Conservation (phyloP, 805 yeast species). For the Pichia thaimueangensis region DNA sequence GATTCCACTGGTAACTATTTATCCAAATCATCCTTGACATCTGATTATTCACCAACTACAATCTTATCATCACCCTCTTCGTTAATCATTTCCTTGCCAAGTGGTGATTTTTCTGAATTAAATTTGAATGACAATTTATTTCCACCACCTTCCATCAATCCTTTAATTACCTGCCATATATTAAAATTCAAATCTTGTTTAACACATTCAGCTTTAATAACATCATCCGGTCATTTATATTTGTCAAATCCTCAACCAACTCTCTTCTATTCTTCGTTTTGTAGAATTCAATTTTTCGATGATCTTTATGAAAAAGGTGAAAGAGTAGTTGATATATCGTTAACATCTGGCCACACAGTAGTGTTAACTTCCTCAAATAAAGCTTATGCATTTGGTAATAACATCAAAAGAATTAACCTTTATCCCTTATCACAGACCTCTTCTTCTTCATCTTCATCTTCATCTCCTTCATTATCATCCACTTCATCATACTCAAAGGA, state of each 20-base stretch:
- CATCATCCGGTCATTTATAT: constrained; percentile 10
- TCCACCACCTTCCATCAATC: constrained; percentile 4
- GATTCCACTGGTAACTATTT: constrained; percentile 5
- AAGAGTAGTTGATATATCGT: constrained; percentile 33
- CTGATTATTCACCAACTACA: background rate
- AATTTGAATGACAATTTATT: background rate
- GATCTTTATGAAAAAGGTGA: constrained; percentile 13
- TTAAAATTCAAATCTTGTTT: constrained; percentile 3
- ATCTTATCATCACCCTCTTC: constrained; percentile 1
- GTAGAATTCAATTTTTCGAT: constrained; percentile 12
- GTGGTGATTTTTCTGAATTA: constrained; percentile 4
- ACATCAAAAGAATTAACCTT: constrained; percentile 27
- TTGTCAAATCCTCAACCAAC: constrained; percentile 1
- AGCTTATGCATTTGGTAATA: constrained; percentile 78
- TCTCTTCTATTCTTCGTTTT: constrained; percentile 3
- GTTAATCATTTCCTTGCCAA: constrained; percentile 1
- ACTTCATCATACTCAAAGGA: constrained; percentile 1
- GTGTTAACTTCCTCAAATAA: constrained; percentile 46
- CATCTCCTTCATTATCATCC: constrained; percentile 14
- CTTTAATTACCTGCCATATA: constrained; percentile 5
- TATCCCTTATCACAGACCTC: constrained; percentile 21
- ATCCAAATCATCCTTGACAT: background rate
- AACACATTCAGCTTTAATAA: constrained; percentile 11
- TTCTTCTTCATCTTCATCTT: constrained; percentile 11
- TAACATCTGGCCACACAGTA: constrained; percentile 65